These are phyloP conservation scores for Nicotiana tabacum DNA, from an alignment of 257 asterid species.

Conservation along the genomic window DNA sequence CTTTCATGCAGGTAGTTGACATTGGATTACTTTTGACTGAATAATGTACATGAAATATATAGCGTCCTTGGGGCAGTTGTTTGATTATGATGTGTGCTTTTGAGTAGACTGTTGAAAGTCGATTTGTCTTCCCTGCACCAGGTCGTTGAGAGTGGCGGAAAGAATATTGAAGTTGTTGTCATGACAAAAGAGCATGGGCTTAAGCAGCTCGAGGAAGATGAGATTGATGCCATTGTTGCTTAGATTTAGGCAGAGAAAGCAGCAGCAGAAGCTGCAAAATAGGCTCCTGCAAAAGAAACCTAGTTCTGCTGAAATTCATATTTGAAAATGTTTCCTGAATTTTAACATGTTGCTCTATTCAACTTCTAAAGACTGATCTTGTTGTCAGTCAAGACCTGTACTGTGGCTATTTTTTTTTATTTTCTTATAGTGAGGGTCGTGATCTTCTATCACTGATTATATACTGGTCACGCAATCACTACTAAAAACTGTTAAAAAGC, in stretches of 20 bases:
- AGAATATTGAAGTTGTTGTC: constrained; percentile 92
- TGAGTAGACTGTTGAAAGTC: neutral
- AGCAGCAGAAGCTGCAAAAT: constrained; percentile 98
- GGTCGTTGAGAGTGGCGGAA: constrained; percentile 61
- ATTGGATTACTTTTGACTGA: neutral
- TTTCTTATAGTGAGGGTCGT: neutral
- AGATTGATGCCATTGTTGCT: constrained; percentile 78
- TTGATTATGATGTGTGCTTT: neutral
- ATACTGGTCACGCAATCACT: neutral
- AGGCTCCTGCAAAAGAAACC: constrained; percentile 52
- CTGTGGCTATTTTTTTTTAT: neutral
- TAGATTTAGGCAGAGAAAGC: constrained; percentile 93
- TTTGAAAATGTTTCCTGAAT: neutral
- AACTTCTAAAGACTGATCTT: neutral
- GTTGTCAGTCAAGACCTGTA: neutral
- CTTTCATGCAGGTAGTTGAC: neutral
- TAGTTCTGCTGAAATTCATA: constrained; percentile 15
- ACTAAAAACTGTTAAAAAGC: no score
- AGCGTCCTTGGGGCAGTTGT: neutral
- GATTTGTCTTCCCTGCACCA: neutral
- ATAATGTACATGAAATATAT: no score
- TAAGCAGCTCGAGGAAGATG: constrained; percentile 88
- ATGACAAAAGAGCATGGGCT: constrained; percentile 82
- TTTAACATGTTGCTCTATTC: neutral
- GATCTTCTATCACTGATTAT: neutral